Base-by-base conservation (phyloP, 2,329 filamentous ascomycete species). In the Zarea fungicola region DNA sequence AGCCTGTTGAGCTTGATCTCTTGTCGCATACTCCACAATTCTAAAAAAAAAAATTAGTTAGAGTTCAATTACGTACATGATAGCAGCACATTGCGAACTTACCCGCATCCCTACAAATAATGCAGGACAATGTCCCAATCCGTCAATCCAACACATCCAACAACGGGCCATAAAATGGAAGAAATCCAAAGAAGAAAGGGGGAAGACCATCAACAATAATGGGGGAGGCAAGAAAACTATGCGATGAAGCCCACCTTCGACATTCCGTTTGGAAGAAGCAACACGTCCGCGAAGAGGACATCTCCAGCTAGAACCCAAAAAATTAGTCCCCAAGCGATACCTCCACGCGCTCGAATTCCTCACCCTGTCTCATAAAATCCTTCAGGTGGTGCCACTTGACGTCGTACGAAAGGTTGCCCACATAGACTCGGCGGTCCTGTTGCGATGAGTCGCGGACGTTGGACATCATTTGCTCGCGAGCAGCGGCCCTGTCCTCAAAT, bases 361-460 rank as follows among this genome's bases (percentile, higher is more conserved):
- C 78, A 97, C 93, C 92, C 83, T 96, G 89, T 81, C 93, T 87
- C 93, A 99, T 99, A 69, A 97, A 97, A 76, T 99, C 93, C 78
- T 99, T 99, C 55, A 99, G 83, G 65, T 97, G 93, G 77, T 97
- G 92, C 93, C 93, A 99, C 78, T 99, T 99, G 69, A 99, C 93
- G 78, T 99, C 93, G 77, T 99, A 99, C 42, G 91, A 93, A 61
- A 99, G 80, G 69, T 99, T 99, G 72, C 93, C 93, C 68, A 99
- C 93, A 69, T 99, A 99, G 81, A 99, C 93, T 59, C 93, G 91
- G 65, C 93, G 92, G 78, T 99, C 93, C 74, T 99, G 93, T 69
- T 97, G 93, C 54, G 93, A 97, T 39, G 88, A 87, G 65, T 97
- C 93, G 65, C 90, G 85, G 61, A 96, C 85, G 66, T 83, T 90